These are phyloP conservation scores for Takakia lepidozioides DNA, from an alignment of 225 moss, liverwort and hornwort genomes.

Conservation along the genomic window DNA sequence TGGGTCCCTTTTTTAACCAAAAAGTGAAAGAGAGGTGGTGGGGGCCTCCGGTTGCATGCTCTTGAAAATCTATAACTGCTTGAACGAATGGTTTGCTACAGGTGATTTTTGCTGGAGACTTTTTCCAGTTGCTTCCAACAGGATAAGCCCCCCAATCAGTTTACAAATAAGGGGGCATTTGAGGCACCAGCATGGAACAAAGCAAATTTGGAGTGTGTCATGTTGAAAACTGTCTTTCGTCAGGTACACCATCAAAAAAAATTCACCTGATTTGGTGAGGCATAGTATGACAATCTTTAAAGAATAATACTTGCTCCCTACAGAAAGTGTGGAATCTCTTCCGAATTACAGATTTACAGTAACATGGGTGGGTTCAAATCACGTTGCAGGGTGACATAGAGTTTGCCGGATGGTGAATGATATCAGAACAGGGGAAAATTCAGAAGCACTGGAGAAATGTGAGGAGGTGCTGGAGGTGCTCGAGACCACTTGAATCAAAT, in stretches of 20 bases:
- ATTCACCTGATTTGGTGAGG: too few relatives aligned
- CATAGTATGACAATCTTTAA: too few relatives aligned
- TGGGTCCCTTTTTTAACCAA: too few relatives aligned
- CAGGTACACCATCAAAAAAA: conserved; percentile 29
- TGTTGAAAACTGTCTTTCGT: conserved; percentile 32
- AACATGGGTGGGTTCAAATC: too few relatives aligned
- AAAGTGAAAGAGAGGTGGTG: too few relatives aligned
- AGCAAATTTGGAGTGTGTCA: conserved; percentile 24
- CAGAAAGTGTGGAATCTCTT: too few relatives aligned
- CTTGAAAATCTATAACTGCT: too few relatives aligned
- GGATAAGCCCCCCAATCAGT: conserved; percentile 14
- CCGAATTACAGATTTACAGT: too few relatives aligned
- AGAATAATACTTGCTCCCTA: too few relatives aligned
- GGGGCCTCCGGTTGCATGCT: too few relatives aligned
- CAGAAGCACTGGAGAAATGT: conserved; percentile 46
- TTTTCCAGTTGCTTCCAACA: conserved; percentile 42
- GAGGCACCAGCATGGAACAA: conserved; percentile 45
- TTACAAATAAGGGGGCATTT: conserved; percentile 39
- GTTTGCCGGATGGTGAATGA: conserved; percentile 57
- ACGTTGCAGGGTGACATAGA: too few relatives aligned
- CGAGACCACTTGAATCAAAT: conserved; percentile 31
- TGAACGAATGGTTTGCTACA: too few relatives aligned
- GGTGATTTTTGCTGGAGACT: conserved; percentile 51
- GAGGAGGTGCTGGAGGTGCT: conserved; percentile 40
- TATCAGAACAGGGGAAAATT: conserved; percentile 61